A percentile compares a stretch with the other conserved stretches of the same genome.
Conservation (phyloP, 2,329 filamentous ascomycete genomes). For the Curvularia sp. region DNA sequence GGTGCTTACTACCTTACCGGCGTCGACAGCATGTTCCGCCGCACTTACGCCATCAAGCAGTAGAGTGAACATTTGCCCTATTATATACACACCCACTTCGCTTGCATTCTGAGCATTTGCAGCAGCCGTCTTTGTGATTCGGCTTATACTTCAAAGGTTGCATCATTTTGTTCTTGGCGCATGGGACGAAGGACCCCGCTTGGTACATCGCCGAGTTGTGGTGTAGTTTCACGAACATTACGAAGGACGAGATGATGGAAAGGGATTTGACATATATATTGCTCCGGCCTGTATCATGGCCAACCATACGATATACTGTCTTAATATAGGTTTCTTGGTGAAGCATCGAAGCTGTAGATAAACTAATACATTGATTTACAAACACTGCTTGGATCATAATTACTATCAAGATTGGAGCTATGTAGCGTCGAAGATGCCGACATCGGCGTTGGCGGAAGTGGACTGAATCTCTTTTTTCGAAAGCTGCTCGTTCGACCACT, state of each 20-base stretch:
- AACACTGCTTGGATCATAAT: not conserved
- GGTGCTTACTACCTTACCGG: slow-evolving; percentile 61
- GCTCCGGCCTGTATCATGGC: slow-evolving; percentile 13
- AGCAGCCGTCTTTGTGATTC: slow-evolving; percentile 42
- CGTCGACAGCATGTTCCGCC: slow-evolving; percentile 61
- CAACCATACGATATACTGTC: slow-evolving; percentile 15
- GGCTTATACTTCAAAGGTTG: slow-evolving; percentile 38
- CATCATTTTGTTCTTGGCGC: slow-evolving; percentile 31
- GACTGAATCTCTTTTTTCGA: not conserved
- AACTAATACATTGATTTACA: slow-evolving; percentile 21
- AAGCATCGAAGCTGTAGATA: slow-evolving; percentile 24
- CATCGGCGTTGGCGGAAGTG: slow-evolving; percentile 1
- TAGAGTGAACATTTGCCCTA: slow-evolving; percentile 38
- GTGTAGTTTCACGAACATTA: slow-evolving; percentile 23
- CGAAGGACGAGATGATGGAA: slow-evolving; percentile 23
- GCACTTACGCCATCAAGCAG: slow-evolving; percentile 59
- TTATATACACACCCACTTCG: slow-evolving; percentile 21
- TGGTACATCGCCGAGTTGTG: slow-evolving; percentile 9
- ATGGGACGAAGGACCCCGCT: slow-evolving; percentile 18
- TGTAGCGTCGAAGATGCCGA: not conserved
- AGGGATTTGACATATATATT: slow-evolving; percentile 21
- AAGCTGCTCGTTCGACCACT: slow-evolving; percentile 3
- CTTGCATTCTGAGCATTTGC: slow-evolving; percentile 48
- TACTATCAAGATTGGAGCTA: not conserved
- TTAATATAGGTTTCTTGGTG: slow-evolving; percentile 21